These are phyloP conservation scores for Begonia masoniana DNA, from an alignment of 306 rosid genomes.

Conservation along the genomic window DNA sequence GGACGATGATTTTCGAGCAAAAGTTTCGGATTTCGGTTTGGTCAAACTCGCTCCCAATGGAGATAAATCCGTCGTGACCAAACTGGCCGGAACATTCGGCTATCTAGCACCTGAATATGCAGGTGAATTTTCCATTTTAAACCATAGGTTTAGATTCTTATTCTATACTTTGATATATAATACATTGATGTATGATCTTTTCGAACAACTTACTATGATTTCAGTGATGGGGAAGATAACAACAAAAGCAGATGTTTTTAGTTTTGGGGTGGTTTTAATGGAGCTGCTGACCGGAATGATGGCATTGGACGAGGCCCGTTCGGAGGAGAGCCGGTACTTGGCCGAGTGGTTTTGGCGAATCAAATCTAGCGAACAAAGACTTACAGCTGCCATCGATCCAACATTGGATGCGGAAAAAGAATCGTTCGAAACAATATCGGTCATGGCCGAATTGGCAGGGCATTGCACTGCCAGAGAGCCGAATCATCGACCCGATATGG, in stretches of 20 bases:
- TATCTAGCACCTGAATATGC: constrained; percentile 92
- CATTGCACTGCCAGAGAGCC: constrained; percentile 80
- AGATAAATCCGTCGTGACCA: constrained; percentile 50
- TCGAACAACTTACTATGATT: constrained; percentile 7
- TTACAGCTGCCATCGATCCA: constrained; percentile 56
- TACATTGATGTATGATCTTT: too few species aligned
- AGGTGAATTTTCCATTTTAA: constrained; percentile 20
- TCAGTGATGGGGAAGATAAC: constrained; percentile 89
- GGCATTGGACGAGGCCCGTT: constrained; percentile 63
- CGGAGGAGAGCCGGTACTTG: constrained; percentile 74
- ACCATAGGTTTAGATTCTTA: background rate
- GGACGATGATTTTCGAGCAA: constrained; percentile 53
- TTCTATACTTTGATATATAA: too few species aligned
- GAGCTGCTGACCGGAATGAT: constrained; percentile 62
- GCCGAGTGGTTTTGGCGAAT: constrained; percentile 74
- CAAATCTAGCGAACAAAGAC: constrained; percentile 43
- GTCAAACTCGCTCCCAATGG: constrained; percentile 79
- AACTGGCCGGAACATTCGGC: constrained; percentile 81
- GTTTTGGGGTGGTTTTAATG: constrained; percentile 71
- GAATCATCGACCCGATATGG: constrained; percentile 66
- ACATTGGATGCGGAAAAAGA: constrained; percentile 17
- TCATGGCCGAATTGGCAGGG: constrained; percentile 65
- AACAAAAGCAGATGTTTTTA: constrained; percentile 71
- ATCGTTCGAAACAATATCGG: constrained; percentile 28
- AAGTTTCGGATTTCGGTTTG: constrained; percentile 75